Base-by-base conservation (phyloP, 106 monocot species). In the Hemerocallis citrina region DNA sequence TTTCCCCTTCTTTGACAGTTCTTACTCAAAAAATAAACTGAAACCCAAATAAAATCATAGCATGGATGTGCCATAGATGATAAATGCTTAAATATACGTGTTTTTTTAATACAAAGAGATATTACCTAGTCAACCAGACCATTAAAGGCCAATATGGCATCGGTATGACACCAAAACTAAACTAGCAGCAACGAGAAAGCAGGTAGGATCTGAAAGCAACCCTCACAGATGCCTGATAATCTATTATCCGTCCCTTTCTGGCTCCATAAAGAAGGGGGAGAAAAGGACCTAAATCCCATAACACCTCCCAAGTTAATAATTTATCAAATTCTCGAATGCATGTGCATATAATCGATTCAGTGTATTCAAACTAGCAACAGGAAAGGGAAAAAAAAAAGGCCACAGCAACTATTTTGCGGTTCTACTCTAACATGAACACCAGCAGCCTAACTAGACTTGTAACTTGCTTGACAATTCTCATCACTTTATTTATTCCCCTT, bases 381-480 rank as follows among this genome's bases (percentile, higher is more conserved):
- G 10, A 59, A n/a, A n/a, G n/a, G n/a, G n/a, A n/a, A 39, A 36
- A 59, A 38, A 13, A 59, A 29, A 7, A 23, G 59, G 25, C 31
- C 13, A 33, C 6, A 38, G 59, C 59, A 22, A 39, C 24, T 22
- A 59, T 38, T 34, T 57, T 24, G 13, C 40, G 37, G 37, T 36
- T 39, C 25, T 24, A 11, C 40, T 16, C 24, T 24, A 12, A 55
- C 15, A 38, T n/a, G 5, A 14, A 12, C 37, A 39, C 14, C 37
- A 59, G 59, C 39, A 39, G 37, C 59, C 37, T 10, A 38, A 23
- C 38, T 38, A 59, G 59, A 59, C 59, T 24, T 12, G 22, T n/a
- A 59, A 11, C 14, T 59, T 10, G 54, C 54, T 54, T 32, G 32
- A 15, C 54, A 31, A 2, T 15, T 29, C 14, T 32, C 54, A 54